Percentiles rank a stretch among this genome's conserved stretches.
Conservation (phyloP, 805 yeast genomes). For the Torulaspora quercuum region DNA sequence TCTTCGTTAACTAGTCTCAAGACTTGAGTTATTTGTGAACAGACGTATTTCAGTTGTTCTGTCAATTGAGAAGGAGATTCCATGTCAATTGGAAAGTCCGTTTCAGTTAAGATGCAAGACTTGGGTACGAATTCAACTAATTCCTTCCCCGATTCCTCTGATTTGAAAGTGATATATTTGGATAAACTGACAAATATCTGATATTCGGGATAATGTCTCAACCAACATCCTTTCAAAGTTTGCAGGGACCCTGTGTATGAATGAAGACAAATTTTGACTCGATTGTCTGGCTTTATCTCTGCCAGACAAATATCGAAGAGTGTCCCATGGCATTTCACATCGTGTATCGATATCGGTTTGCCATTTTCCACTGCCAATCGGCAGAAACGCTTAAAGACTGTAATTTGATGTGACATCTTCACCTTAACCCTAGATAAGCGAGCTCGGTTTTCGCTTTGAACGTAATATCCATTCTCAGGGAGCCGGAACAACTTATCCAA, state of each 20-base stretch:
- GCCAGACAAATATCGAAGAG: constrained; percentile 42
- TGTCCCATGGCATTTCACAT: constrained; percentile 74
- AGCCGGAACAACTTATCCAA: constrained; percentile 72
- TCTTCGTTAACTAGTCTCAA: constrained; percentile 7
- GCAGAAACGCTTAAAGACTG: constrained; percentile 50
- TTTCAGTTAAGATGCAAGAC: constrained; percentile 46
- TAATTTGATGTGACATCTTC: constrained; percentile 59
- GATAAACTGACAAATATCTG: constrained; percentile 35
- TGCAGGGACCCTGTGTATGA: constrained; percentile 84
- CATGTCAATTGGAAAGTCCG: constrained; percentile 42
- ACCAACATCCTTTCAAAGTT: constrained; percentile 51
- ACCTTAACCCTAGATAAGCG: constrained; percentile 50
- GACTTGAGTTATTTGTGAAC: constrained; percentile 11
- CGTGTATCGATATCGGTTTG: constrained; percentile 71
- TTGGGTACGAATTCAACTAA: constrained; percentile 37
- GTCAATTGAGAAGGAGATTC: constrained; percentile 14
- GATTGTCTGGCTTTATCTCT: constrained; percentile 25
- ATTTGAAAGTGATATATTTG: constrained; percentile 32
- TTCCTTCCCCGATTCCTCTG: constrained; percentile 29
- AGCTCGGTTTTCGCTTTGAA: constrained; percentile 32
- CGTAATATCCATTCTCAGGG: constrained; percentile 57
- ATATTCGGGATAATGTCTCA: constrained; percentile 16
- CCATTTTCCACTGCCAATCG: constrained; percentile 47
- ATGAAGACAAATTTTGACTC: constrained; percentile 57
- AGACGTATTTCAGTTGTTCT: constrained; percentile 17